A percentile compares a stretch with the other conserved stretches of the same genome.
Evolutionary conservation across 371 early-diverging fungal genomes (phyloP).

Genomic region (Saksenaea vasiformis): DNA sequence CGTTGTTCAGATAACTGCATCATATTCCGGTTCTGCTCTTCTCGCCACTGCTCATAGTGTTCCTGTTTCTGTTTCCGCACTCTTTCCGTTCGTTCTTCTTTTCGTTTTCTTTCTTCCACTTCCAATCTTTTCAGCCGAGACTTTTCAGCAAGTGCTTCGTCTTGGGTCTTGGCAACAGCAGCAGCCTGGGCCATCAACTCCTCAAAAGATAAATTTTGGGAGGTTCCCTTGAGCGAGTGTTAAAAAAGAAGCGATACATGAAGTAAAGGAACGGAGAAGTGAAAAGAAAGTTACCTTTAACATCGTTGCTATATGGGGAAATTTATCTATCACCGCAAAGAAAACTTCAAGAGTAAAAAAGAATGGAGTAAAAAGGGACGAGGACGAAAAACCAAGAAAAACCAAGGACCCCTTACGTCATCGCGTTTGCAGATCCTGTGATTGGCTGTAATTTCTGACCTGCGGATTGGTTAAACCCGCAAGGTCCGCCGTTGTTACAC

Average conservation of each 20-base stretch:
- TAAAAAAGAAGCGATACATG: not conserved
- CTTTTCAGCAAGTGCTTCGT: conserved; percentile 32
- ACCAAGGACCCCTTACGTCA: too few relatives aligned
- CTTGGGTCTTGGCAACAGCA: conserved; percentile 37
- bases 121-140: conserved; percentile 31
- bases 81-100: conserved; percentile 29
- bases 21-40: conserved; percentile 6
- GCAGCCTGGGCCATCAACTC: conserved; percentile 43
- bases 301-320: not conserved
- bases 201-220: conserved; percentile 24
- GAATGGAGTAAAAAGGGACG: not conserved
- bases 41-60: conserved; percentile 18
- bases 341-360: not conserved
- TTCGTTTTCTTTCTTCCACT: conserved; percentile 29
- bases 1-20: not conserved
- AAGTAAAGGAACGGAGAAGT: not conserved
- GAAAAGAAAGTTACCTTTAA: not conserved
- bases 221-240: not conserved
- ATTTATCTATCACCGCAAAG: not conserved
- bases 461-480: too few relatives aligned
- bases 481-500: too few relatives aligned
- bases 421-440: too few relatives aligned
- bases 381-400: too few relatives aligned
- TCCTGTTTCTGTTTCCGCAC: conserved; percentile 34
- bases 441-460: too few relatives aligned